Conservation (phyloP, 2,329 filamentous ascomycete species). For the Penicillium palitans region DNA sequence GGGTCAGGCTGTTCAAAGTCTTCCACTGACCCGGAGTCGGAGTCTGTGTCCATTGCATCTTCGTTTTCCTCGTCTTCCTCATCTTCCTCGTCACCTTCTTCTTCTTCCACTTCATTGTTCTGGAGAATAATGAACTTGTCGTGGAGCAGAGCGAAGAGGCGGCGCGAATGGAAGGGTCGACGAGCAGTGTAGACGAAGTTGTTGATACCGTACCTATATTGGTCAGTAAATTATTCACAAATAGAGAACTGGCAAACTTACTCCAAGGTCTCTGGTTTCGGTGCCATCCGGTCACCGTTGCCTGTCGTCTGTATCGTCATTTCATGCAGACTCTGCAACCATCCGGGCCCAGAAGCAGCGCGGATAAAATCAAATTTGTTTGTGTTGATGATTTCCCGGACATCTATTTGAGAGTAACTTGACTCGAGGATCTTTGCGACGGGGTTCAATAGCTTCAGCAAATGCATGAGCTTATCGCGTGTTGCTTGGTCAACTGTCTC, state of each 20-base stretch:
- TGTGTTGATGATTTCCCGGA: slow-evolving; percentile 65
- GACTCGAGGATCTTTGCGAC: slow-evolving; percentile 64
- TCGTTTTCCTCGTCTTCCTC: slow-evolving; percentile 24
- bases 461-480: slow-evolving; percentile 50
- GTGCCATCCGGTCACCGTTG: slow-evolving; percentile 57
- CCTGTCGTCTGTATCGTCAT: slow-evolving; percentile 63
- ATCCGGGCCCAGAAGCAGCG: slow-evolving; percentile 65
- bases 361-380: slow-evolving; percentile 64
- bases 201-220: slow-evolving; percentile 61
- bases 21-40: slow-evolving; percentile 27
- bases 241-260: slow-evolving; percentile 30
- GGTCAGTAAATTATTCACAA: background rate
- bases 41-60: slow-evolving; percentile 30
- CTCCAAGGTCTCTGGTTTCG: slow-evolving; percentile 71
- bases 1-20: slow-evolving; percentile 38
- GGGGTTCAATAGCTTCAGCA: slow-evolving; percentile 65
- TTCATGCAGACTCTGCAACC: slow-evolving; percentile 68
- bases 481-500: slow-evolving; percentile 58
- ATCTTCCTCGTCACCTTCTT: slow-evolving; percentile 15
- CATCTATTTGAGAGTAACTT: slow-evolving; percentile 60
- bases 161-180: slow-evolving; percentile 51
- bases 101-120: slow-evolving; percentile 33
- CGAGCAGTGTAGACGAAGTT: slow-evolving; percentile 68
- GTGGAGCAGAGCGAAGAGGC: slow-evolving; percentile 43
- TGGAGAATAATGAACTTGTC: slow-evolving; percentile 50